Conservation (phyloP, 2,329 filamentous ascomycete genomes). For the Colletotrichum sp. region DNA sequence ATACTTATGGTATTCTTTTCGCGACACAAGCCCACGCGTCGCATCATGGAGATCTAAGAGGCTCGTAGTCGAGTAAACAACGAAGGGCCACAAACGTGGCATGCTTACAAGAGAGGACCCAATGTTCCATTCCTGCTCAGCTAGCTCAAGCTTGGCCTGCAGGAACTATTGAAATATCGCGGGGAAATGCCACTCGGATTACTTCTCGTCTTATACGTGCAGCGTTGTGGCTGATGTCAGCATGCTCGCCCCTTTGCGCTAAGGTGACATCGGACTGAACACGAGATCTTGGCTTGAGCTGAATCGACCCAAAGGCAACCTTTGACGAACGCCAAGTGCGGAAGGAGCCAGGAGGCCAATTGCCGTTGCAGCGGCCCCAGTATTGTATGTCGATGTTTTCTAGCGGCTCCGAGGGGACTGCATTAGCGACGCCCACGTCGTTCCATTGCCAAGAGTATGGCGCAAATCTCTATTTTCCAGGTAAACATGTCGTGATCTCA, state of each 20-base stretch:
- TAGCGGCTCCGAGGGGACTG: not conserved
- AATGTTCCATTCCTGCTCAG: not conserved
- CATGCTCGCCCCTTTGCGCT: not conserved
- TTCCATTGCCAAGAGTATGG: not conserved
- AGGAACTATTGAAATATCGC: not conserved
- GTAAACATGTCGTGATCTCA: not conserved
- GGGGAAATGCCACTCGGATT: not conserved
- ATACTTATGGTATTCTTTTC: not conserved
- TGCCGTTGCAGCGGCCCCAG: not conserved
- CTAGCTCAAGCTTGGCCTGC: not conserved
- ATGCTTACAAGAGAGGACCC: not conserved
- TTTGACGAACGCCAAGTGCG: constrained; percentile 4
- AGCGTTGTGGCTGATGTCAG: not conserved
- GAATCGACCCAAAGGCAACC: not conserved
- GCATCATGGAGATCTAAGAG: not conserved
- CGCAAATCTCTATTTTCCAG: not conserved
- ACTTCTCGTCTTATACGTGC: not conserved
- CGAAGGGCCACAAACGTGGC: not conserved
- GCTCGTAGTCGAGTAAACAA: not conserved
- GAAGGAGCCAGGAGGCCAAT: not conserved
- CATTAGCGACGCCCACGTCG: constrained; percentile 3
- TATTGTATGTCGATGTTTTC: not conserved
- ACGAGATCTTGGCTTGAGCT: not conserved
- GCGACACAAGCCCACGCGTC: not conserved
- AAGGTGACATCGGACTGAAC: not conserved